These are phyloP conservation scores for Kuraishia cidri DNA, from an alignment of 805 yeast genomes.

Conservation along the genomic window DNA sequence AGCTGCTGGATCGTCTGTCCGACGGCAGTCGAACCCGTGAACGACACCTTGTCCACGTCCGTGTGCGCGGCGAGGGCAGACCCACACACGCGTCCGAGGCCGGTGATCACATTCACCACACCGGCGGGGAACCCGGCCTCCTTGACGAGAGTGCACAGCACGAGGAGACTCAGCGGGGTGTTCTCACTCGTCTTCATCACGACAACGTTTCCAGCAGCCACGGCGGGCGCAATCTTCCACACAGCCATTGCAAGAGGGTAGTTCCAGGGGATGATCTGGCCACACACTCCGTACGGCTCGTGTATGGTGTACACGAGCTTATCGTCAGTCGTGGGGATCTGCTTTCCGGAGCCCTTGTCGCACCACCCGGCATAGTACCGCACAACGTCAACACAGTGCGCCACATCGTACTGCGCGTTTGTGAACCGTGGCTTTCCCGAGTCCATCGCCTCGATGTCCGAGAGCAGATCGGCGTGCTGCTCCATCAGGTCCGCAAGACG, in stretches of 20 bases:
- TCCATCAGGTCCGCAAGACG: conserved; percentile 45
- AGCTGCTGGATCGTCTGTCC: conserved; percentile 56
- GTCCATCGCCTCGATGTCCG: conserved; percentile 40
- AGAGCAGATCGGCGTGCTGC: conserved; percentile 35
- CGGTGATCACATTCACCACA: conserved; percentile 63
- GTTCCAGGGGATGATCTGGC: conserved; percentile 68
- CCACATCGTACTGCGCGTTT: conserved; percentile 41
- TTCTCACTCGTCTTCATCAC: conserved; percentile 69
- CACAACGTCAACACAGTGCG: conserved; percentile 32
- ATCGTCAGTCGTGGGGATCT: conserved; percentile 26
- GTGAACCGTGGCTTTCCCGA: conserved; percentile 42
- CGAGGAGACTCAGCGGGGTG: conserved; percentile 63
- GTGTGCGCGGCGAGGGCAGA: conserved; percentile 52
- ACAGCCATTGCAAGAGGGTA: conserved; percentile 65
- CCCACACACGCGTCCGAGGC: conserved; percentile 65
- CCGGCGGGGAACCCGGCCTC: conserved; percentile 75
- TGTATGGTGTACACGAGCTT: conserved; percentile 61
- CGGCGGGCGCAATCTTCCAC: conserved; percentile 79
- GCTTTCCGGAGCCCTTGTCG: conserved; percentile 40
- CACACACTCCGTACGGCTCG: conserved; percentile 64
- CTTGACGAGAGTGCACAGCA: conserved; percentile 46
- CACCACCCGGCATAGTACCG: conserved; percentile 58
- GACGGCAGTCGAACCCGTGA: conserved; percentile 60
- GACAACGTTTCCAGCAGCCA: conserved; percentile 70
- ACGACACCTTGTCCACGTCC: conserved; percentile 50